phyloP scores from a whole-genome alignment of 768 basidiomycete genomes.

The Mycena indigotica region DNA sequence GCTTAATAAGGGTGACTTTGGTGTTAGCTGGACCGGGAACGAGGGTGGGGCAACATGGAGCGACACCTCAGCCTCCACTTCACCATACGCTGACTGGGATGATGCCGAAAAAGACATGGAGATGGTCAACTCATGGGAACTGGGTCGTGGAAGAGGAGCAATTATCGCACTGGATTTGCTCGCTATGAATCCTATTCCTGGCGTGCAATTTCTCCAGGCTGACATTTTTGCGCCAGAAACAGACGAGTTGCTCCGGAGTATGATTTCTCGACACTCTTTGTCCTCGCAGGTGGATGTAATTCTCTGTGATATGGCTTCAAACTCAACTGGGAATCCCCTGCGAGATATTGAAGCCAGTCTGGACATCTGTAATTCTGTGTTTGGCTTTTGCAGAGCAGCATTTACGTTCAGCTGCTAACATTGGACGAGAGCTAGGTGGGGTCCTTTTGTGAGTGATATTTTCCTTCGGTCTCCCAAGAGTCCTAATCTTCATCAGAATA shows the following conservation, averaged over 20 bases:
- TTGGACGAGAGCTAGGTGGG: conserved; percentile 51
- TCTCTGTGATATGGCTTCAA: conserved; percentile 89
- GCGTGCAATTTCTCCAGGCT: conserved; percentile 72
- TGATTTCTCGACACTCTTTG: conserved; percentile 25
- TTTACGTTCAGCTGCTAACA: conserved; percentile 48
- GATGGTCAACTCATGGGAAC: conserved; percentile 46
- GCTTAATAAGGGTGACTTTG: conserved; percentile 22
- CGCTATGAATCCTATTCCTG: conserved; percentile 67
- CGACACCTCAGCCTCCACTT: background rate
- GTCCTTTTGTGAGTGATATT: too few relatives aligned
- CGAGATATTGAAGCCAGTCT: conserved; percentile 71
- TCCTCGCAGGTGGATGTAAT: conserved; percentile 70
- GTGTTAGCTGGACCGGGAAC: conserved; percentile 3
- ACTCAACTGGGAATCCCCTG: conserved; percentile 68
- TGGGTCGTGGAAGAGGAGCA: conserved; percentile 37
- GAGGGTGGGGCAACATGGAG: conserved; percentile 5
- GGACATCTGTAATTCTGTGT: conserved; percentile 73
- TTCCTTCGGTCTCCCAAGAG: too few relatives aligned
- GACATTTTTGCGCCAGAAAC: conserved; percentile 73
- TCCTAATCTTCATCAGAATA: too few relatives aligned
- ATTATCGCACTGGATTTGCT: conserved; percentile 85
- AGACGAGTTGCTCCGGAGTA: conserved; percentile 42
- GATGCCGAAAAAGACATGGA: conserved; percentile 31
- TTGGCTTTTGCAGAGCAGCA: conserved; percentile 63
- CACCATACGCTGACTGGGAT: conserved; percentile 16